phyloP scores from a whole-genome alignment of 176 grass and related monocot species.

The Coix lacrymajobi region DNA sequence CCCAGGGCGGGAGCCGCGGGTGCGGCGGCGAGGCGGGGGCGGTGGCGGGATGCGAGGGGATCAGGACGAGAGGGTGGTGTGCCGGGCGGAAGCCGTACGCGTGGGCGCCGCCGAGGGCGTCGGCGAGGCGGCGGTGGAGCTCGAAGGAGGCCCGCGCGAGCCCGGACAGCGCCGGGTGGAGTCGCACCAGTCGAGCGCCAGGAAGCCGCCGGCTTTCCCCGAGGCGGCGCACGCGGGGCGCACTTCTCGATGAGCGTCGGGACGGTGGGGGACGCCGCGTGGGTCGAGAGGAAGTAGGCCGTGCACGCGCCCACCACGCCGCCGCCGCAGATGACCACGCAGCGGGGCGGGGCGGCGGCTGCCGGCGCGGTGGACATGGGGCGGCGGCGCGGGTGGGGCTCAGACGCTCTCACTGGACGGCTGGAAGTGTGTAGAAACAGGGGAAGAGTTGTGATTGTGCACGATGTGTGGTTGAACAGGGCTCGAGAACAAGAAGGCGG shows the following conservation, averaged over 20 bases:
- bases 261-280: constrained; percentile 18
- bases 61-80: constrained; percentile 57
- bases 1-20: constrained; percentile 57
- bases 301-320: constrained; percentile 82
- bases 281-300: constrained; percentile 76
- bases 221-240: constrained; percentile 76
- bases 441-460: not conserved
- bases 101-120: constrained; percentile 43
- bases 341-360: constrained; percentile 24
- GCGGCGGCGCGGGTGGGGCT: not conserved
- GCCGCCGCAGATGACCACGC: constrained; percentile 75
- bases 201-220: constrained; percentile 84
- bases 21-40: not conserved
- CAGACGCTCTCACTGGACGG: not conserved
- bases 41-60: not conserved
- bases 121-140: constrained; percentile 66
- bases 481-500: no score
- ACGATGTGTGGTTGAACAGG: not conserved
- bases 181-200: constrained; percentile 93
- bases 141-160: constrained; percentile 71
- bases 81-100: constrained; percentile 72
- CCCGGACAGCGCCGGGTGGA: constrained; percentile 37
- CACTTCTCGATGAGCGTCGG: constrained; percentile 66
- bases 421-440: not conserved
- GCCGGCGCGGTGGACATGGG: constrained; percentile 4